Evolutionary conservation across 139 green algal genomes (phyloP), one percentile per base, ranked within the genome.

Genomic region (Chlamydomonas sphaeroides): DNA sequence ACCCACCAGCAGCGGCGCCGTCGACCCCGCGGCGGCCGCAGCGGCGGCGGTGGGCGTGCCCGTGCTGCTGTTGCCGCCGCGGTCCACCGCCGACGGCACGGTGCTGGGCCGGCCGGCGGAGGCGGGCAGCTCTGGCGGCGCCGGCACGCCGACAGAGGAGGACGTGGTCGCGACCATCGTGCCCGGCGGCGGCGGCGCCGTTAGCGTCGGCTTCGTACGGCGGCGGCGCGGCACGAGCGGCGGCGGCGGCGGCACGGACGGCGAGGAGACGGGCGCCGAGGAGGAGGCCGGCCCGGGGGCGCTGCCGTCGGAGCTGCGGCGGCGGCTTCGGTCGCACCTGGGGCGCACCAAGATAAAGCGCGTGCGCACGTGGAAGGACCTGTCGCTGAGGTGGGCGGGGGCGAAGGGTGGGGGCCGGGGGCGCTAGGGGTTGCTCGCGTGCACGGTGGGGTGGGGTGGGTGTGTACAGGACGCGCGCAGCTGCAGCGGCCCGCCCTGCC

Each of bases 321-420:
- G 65, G 77, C 48, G 49, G 63, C 49, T 84, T 23, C 39, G 35
- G 20, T 5, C 8, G 28, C 26, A 56, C 15, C 51, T 84, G 49
- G 77, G 77, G 6, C 77, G 65, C 5, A 45, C 61, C 5, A 2
- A 26, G 17, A 62, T 41, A 14, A 74, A 75, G 45, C 20, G 35
- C 30, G 36, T 75, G 3, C 45, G 48, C 8, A 84, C 42, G 23
- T 84, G 77, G 77, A 84, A 75, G 48, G 65, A 84, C 45, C 65
- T 84, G 26, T 53, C 77, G 23, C 25, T 53, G 20, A 66, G 61
- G 76, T 83, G 45, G 53, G 71, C 3, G 3, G 28, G 42, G 68
- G 17, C 2, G 45, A n/a, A n/a, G n/a, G n/a, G n/a, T n/a, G n/a
- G n/a, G n/a, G n/a, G n/a, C n/a, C n/a, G n/a, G n/a, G n/a, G n/a